A percentile compares a stretch with the other conserved stretches of the same genome.
Conservation (phyloP, 2,329 filamentous ascomycete genomes). For the Drechmeria coniospora region DNA sequence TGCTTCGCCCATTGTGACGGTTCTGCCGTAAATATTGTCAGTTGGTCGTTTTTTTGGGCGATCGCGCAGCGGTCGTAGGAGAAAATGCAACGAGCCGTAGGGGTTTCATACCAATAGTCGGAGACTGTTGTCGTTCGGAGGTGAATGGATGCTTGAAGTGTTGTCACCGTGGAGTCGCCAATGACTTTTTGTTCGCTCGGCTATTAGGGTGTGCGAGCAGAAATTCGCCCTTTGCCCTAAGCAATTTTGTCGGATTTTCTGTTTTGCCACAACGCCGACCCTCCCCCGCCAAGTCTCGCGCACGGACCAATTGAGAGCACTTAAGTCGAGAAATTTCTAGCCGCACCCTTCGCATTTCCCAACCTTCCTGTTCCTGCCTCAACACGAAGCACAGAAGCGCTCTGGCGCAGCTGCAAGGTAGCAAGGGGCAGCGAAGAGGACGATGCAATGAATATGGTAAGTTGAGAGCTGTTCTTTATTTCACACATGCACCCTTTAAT, state of each 20-base stretch:
- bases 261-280: slow-evolving; percentile 11
- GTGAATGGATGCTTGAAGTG: slow-evolving; percentile 21
- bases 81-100: no score
- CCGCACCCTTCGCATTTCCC: neutral
- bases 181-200: slow-evolving; percentile 26
- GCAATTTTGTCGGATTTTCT: slow-evolving; percentile 16
- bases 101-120: slow-evolving; percentile 24
- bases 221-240: slow-evolving; percentile 28
- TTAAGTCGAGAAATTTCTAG: slow-evolving; percentile 2
- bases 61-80: slow-evolving; percentile 12
- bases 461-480: slow-evolving; percentile 5
- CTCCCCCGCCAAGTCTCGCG: neutral
- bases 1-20: slow-evolving; percentile 68
- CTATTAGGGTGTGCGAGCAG: slow-evolving; percentile 22
- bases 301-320: slow-evolving; percentile 6
- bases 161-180: slow-evolving; percentile 21
- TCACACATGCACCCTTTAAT: slow-evolving; percentile 23
- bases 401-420: no score
- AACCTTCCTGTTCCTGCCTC: neutral
- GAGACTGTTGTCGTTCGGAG: slow-evolving; percentile 21
- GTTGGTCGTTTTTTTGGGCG: slow-evolving; percentile 8
- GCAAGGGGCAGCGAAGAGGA: no score
- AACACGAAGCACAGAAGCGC: no score
- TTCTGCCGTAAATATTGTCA: slow-evolving; percentile 23
- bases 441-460: no score